Base-by-base conservation (phyloP, 2,329 filamentous ascomycete genomes). In the Beauveria pseudobassiana region DNA sequence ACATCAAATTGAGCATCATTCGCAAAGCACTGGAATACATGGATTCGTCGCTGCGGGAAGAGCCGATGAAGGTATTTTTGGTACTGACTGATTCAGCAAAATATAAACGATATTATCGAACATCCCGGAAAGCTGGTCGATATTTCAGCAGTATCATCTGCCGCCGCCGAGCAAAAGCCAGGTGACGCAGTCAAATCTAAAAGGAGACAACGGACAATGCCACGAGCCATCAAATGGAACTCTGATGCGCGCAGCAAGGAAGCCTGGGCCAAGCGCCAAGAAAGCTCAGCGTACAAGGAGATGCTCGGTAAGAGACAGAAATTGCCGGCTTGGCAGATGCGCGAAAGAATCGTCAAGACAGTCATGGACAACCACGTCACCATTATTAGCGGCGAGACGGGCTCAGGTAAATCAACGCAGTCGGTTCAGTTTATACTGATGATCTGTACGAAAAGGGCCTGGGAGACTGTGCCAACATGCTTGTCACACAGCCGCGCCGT, bases 381-480 rank as follows among this genome's bases (percentile, higher is more conserved):
- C 1, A 97, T 99, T 69, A 95, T 99, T 68, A 96, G 93, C 49
- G 95, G 95, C 67, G 95, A 98, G 76, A 99, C 95, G 4, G 95
- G 95, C 59, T 96, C 91, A 20, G 95, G 95, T 70, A 99, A 99
- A 75, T 96, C 91, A 54, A 98, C 95, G 0, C 95, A 99, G 73
- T 95, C 91, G 2, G 91, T 98, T 40, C 95, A 99, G 73, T 99
- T 98, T 73, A 82, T 99, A 49, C 80, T 99, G 95, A 99, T 69
- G 91, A 98, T 68, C 78, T 98, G 65, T 96, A 97, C 68, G 81
- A 83, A 64, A 82, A 84, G 51, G 85, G 87, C 8, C 80, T 96
- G 9, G 95, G 93, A 2, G 84, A 83, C 14, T 85, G 85, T 14
- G 90, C 88, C 38, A 97, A 96, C 69, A 96, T 99, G 65, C 86